Base-by-base conservation (phyloP, 345 rosid species). In the Corchorus olitorius region DNA sequence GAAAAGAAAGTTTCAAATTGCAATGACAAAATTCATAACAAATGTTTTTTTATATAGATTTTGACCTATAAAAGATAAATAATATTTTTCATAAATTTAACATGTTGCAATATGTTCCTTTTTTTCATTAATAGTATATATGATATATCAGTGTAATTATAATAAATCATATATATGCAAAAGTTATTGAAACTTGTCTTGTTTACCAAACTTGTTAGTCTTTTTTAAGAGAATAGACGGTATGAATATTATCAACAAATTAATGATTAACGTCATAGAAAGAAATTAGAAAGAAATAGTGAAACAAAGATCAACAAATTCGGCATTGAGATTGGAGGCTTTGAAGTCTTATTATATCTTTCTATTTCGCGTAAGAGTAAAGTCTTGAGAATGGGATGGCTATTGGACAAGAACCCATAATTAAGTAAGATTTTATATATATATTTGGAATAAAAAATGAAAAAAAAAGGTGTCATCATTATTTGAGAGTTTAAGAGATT, bases 401-500 rank as follows among this genome's bases (percentile, higher is more conserved):
- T 11, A 56, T 73, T 41, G 17, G 35, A 45, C 74, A 65, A 62
- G 35, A 39, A 49, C 70, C 65, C 43, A 39, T 70, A 33, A 65
- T 45, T 75, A 75, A 72, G 53, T 33, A 56, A 53, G 79, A 19
- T 70, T 71, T 75, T 79, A 3, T 3, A 39, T 3, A 39, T 4
- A 72, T 27, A 0, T 27, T 27, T 27, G 27, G 79, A 50, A 79
- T 50, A 34, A 69, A 45, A 45, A 45, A 45, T 1, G 48, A 45
- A 45, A 6, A 45, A 7, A 56, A 56, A 17, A 39, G 43, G 33
- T 17, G 53, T 43, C 13, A 65, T 65, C 15, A 65, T 66, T 66
- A 20, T 49, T 66, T 66, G 71, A 65, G 27, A 66, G 49, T 66
- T n/a, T 14, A 34, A 65, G 75, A 78, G 43, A 74, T 78, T 64